phyloP scores from a whole-genome alignment of 495 filamentous ascomycete species.

The Lasiosphaeria miniovina region DNA sequence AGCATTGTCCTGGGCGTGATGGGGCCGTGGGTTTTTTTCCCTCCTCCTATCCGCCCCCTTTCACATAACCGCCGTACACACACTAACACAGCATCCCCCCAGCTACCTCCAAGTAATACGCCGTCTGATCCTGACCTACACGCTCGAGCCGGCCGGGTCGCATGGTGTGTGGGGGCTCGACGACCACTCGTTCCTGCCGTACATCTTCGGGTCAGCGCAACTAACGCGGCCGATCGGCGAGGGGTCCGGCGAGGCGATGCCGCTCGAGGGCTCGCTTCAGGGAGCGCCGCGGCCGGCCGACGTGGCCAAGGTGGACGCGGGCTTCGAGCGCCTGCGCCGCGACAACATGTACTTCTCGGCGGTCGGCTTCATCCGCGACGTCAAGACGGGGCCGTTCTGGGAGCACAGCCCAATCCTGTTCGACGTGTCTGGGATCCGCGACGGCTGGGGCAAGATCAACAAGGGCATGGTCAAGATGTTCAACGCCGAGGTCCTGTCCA shows the following conservation, averaged over 20 bases:
- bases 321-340: constrained; percentile 60
- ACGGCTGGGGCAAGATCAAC: constrained; percentile 98
- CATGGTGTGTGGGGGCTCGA: constrained; percentile 97
- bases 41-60: background rate
- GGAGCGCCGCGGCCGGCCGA: constrained; percentile 67
- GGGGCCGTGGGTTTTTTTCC: constrained; percentile 60
- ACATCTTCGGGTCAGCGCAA: constrained; percentile 93
- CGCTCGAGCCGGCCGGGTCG: constrained; percentile 90
- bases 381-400: constrained; percentile 97
- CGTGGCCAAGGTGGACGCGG: constrained; percentile 62
- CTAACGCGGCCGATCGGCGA: constrained; percentile 71
- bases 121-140: constrained; percentile 83
- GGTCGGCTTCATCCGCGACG: constrained; percentile 97
- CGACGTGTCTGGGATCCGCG: constrained; percentile 85
- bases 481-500: constrained; percentile 85
- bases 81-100: background rate
- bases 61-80: constrained; percentile 1
- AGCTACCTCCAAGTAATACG: constrained; percentile 84
- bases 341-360: constrained; percentile 95
- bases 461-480: constrained; percentile 99
- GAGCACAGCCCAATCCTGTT: constrained; percentile 94
- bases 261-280: constrained; percentile 70
- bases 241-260: constrained; percentile 48
- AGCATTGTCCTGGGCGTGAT: constrained; percentile 77
- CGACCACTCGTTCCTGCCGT: constrained; percentile 95